Conservation (phyloP, 208 protist genomes). For the Leishmania guyanensis region DNA sequence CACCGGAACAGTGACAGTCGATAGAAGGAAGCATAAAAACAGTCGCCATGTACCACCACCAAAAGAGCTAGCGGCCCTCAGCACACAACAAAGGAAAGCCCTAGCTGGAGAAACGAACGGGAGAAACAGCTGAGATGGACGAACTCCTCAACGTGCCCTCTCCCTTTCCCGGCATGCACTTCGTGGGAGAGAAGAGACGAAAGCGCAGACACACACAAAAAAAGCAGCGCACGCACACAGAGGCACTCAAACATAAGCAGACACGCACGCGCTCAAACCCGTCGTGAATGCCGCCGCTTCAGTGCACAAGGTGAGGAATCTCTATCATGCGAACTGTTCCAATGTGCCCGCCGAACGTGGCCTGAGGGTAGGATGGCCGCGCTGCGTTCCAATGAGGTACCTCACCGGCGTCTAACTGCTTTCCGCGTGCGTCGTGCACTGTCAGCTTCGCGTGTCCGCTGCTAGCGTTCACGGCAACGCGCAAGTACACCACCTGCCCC, state of each 20-base stretch:
- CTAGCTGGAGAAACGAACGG: not conserved
- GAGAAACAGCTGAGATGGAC: not conserved
- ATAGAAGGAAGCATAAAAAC: not conserved
- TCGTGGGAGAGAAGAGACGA: not conserved
- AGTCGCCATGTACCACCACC: not conserved
- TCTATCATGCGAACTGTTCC: constrained; percentile 70
- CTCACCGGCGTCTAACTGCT: constrained; percentile 69
- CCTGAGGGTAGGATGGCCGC: constrained; percentile 76
- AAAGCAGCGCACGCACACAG: not conserved
- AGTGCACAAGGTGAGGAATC: constrained; percentile 45
- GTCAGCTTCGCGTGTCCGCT: constrained; percentile 75
- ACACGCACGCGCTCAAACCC: too few species aligned
- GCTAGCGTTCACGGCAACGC: constrained; percentile 52
- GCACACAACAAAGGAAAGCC: not conserved
- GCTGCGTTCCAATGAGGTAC: constrained; percentile 84
- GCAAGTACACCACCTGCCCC: constrained; percentile 47
- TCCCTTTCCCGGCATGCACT: too few species aligned
- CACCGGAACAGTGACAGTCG: not conserved
- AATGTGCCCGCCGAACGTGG: constrained; percentile 82
- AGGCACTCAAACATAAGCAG: not conserved
- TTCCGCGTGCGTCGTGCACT: constrained; percentile 69
- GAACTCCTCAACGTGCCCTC: not conserved
- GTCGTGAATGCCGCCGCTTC: not conserved
- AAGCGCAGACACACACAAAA: not conserved
- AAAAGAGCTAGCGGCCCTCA: not conserved